phyloP scores from a whole-genome alignment of 2,329 filamentous ascomycete genomes.

The Xylariaceae sp. region DNA sequence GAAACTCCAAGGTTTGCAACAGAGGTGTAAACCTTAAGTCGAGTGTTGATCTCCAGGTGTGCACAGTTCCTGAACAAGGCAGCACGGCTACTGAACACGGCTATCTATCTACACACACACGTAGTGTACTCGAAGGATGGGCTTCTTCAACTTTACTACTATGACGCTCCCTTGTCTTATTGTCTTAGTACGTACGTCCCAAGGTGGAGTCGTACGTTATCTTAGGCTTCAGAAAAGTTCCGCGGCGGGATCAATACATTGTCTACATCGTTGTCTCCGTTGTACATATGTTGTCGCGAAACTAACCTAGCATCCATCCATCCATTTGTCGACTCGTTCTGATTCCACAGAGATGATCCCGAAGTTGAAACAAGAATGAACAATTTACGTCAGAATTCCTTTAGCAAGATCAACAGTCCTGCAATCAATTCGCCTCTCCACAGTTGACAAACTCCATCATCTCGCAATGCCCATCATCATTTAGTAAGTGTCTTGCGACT shows the following conservation, averaged over 20 bases:
- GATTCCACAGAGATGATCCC: conserved; percentile 20
- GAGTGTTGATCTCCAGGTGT: background rate
- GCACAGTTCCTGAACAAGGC: background rate
- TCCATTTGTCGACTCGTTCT: conserved; percentile 4
- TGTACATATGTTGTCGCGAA: background rate
- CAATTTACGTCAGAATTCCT: conserved; percentile 28
- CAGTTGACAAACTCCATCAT: conserved; percentile 18
- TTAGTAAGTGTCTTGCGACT: conserved; percentile 24
- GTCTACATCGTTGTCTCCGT: too few relatives aligned
- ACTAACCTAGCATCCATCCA: conserved; percentile 5
- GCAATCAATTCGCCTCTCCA: conserved; percentile 24
- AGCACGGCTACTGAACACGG: background rate
- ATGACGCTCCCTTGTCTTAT: conserved; percentile 20
- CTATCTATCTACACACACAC: background rate
- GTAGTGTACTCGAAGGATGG: background rate
- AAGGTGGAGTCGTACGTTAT: conserved; percentile 18
- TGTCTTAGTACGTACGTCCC: conserved; percentile 11
- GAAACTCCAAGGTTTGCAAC: background rate
- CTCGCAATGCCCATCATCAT: conserved; percentile 25
- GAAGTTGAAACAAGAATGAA: conserved; percentile 24
- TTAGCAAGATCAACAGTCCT: conserved; percentile 27
- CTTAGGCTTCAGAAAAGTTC: background rate
- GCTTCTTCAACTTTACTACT: conserved; percentile 22
- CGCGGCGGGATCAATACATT: conserved; percentile 10
- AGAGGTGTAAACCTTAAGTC: background rate